Percentiles rank a stretch among this genome's conserved stretches.
Evolutionary conservation across 192 early-diverging fungal genomes (phyloP).

Genomic region (Rhizoclosmatium sp.): DNA sequence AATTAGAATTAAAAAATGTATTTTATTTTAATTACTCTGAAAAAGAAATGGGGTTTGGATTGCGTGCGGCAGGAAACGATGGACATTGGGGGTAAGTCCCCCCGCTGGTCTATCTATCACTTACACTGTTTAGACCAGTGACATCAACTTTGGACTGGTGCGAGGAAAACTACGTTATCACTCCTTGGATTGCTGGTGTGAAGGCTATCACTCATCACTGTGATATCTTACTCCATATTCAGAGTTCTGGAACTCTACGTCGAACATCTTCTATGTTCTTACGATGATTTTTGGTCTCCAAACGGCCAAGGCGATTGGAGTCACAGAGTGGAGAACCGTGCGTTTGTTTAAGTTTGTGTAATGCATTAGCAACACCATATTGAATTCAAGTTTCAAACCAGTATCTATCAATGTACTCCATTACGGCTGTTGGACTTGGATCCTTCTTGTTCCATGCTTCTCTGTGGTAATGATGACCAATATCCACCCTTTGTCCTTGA

Average conservation of each 20-base stretch:
- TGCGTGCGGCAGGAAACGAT: constrained; percentile 34
- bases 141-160: constrained; percentile 35
- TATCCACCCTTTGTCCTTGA: not conserved
- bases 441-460: constrained; percentile 84
- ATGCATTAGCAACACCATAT: too few species aligned
- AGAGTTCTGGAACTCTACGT: constrained; percentile 81
- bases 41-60: constrained; percentile 47
- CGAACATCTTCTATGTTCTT: constrained; percentile 60
- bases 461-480: constrained; percentile 59
- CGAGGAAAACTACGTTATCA: constrained; percentile 74
- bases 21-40: too few species aligned
- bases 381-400: too few species aligned
- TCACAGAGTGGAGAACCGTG: constrained; percentile 13
- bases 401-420: constrained; percentile 26
- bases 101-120: not conserved
- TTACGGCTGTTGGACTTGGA: constrained; percentile 70
- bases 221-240: constrained; percentile 60
- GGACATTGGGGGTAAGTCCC: constrained; percentile 39
- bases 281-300: constrained; percentile 3
- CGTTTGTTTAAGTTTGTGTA: too few species aligned
- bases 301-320: not conserved
- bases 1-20: too few species aligned
- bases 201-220: constrained; percentile 68
- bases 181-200: constrained; percentile 5
- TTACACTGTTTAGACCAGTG: not conserved